Percentiles rank a stretch among this genome's conserved stretches.
Conservation (phyloP, 495 filamentous ascomycete species). For the Trichoderma virens region DNA sequence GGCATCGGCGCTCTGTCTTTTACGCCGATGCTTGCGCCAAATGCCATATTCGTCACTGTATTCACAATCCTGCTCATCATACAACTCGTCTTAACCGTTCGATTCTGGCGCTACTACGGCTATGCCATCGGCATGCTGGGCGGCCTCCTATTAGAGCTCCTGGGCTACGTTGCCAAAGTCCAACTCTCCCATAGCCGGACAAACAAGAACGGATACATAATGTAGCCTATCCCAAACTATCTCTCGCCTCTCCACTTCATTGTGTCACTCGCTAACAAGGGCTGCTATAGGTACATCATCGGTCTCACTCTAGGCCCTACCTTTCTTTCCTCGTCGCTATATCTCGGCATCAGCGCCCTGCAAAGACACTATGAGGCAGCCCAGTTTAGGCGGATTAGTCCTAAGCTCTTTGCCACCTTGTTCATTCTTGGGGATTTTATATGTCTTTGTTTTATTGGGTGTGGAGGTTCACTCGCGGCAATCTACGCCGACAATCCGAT, state of each 20-base stretch:
- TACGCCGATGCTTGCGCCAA: background rate
- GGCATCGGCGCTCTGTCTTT: background rate
- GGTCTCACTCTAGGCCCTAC: background rate
- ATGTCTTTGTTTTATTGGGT: background rate
- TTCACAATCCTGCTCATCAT: background rate
- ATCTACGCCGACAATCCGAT: background rate
- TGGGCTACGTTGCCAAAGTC: background rate
- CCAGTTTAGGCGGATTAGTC: background rate
- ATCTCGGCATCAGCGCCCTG: background rate
- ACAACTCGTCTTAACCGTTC: background rate
- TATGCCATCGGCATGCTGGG: background rate
- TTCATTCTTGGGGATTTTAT: background rate
- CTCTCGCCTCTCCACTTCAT: background rate
- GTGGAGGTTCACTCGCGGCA: background rate
- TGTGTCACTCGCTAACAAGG: background rate
- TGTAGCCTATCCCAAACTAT: background rate
- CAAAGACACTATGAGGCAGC: background rate
- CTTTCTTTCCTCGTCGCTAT: background rate
- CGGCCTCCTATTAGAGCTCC: background rate
- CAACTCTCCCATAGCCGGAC: background rate
- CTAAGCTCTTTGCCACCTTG: background rate
- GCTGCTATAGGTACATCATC: background rate
- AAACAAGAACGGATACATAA: conserved; percentile 1
- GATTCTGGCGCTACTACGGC: background rate
- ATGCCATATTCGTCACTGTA: background rate